A percentile compares a stretch with the other conserved stretches of the same genome.
Conservation (phyloP, 139 green algal species). For the Chlamydomonas sp. region DNA sequence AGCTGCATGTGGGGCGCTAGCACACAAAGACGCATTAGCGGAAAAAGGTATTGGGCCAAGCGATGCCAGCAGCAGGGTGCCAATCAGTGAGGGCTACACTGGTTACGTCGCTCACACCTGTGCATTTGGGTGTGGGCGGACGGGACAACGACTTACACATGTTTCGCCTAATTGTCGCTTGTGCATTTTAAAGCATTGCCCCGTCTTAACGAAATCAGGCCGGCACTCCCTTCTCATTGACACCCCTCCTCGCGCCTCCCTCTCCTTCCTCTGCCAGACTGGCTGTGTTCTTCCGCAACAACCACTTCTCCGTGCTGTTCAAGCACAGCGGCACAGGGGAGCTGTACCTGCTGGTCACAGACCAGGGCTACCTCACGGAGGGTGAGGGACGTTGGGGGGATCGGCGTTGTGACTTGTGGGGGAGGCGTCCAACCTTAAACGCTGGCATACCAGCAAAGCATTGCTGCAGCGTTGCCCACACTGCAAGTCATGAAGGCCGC, state of each 20-base stretch:
- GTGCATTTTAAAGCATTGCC: too few species aligned
- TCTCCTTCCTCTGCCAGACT: not conserved
- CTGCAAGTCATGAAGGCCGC: too few species aligned
- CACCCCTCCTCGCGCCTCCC: not conserved
- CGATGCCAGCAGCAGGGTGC: too few species aligned
- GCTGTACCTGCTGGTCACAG: conserved; percentile 93
- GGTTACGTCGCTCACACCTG: not conserved
- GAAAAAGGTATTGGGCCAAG: too few species aligned
- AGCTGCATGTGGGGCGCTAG: not conserved
- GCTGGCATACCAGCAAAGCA: too few species aligned
- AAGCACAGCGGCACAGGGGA: conserved; percentile 62
- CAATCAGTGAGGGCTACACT: too few species aligned
- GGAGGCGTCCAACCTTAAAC: not conserved
- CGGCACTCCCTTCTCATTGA: too few species aligned
- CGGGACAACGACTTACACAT: too few species aligned
- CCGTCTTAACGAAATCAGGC: too few species aligned
- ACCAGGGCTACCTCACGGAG: conserved; percentile 84
- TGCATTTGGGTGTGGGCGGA: too few species aligned
- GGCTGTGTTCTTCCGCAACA: conserved; percentile 85
- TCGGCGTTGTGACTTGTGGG: not conserved
- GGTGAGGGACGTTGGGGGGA: not conserved
- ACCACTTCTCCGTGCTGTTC: conserved; percentile 94
- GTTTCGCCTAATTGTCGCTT: too few species aligned
- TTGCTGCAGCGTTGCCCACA: too few species aligned
- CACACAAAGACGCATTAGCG: not conserved